phyloP scores from a whole-genome alignment of 257 asterid genomes.

The Cordia subcordata region DNA sequence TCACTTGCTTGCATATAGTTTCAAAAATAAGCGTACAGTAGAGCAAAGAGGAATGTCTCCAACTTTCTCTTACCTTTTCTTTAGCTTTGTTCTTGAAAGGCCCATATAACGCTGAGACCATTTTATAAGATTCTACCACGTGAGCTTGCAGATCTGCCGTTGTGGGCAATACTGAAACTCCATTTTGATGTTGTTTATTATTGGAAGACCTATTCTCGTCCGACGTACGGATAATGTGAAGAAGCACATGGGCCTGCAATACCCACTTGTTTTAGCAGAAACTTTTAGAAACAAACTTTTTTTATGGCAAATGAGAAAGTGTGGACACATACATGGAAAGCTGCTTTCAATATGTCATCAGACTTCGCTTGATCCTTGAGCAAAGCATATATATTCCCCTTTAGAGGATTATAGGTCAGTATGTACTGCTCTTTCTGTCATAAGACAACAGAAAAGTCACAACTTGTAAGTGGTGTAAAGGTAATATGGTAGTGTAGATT shows the following conservation, averaged over 20 bases:
- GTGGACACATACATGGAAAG: conserved; percentile 74
- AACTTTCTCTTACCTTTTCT: conserved; percentile 61
- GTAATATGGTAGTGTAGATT: background rate
- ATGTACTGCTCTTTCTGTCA: conserved; percentile 80
- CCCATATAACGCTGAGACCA: conserved; percentile 88
- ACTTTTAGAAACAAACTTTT: background rate
- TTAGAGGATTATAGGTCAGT: conserved; percentile 76
- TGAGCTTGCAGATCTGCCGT: conserved; percentile 65
- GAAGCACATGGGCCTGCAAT: conserved; percentile 91
- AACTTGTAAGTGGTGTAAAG: background rate
- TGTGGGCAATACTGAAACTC: conserved; percentile 37
- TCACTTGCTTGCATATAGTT: background rate
- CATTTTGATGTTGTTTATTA: conserved; percentile 33
- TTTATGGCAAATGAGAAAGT: conserved; percentile 3
- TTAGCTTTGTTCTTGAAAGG: conserved; percentile 83
- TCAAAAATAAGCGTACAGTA: background rate
- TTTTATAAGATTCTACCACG: conserved; percentile 78
- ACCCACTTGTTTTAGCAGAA: conserved; percentile 21
- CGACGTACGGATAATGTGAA: conserved; percentile 65
- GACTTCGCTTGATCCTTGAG: conserved; percentile 96
- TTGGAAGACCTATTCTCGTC: conserved; percentile 36
- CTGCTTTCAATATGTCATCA: conserved; percentile 92
- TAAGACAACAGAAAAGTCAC: background rate
- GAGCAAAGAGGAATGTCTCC: background rate
- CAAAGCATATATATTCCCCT: conserved; percentile 77